Evolutionary conservation across 805 yeast species (phyloP), one percentile per base, ranked within the genome.

Genomic region (Teunomyces cretensis): DNA sequence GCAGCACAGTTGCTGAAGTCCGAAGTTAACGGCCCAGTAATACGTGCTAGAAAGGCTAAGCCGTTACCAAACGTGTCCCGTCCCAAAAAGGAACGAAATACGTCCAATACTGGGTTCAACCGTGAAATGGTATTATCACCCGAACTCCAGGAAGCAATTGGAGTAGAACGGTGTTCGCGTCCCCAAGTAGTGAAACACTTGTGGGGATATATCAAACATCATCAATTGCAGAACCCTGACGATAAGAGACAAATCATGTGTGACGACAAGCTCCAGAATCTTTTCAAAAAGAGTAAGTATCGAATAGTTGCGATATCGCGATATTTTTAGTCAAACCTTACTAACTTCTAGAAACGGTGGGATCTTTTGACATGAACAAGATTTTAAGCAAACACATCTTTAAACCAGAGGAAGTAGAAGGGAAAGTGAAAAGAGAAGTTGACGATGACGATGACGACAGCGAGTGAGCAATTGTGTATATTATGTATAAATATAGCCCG

Each of bases 141-240:
- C 2, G 75, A 74, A 31, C 68, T 88, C 27, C 70, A 73, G 41
- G 70, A 59, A 2, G 60, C 88, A 12, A 57, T 87, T 7, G 73
- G 72, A 0, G 47, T 40, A 2, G 58, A 58, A 1, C 72, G 65
- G 44, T 56, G 80, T 35, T 74, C 91, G 3, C 67, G 96, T 52
- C 82, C 92, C 0, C 84, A 84, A 57, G 82, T 85, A 13, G 90
- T 86, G 8, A 84, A 84, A 49, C 63, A 63, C 38, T 60, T 86
- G 4, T 87, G 95, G 95, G 76, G 71, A 11, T 80, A 88, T 61
- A 85, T 88, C 45, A 83, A 81, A 54, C 76, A 61, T 9, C 58
- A 84, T 47, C 61, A 77, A 24, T 62, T 88, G 26, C 95, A 87
- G 58, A 80, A 85, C 50, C 86, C 90, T 1, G 55, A 68, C 1